These are phyloP conservation scores for Podospora bellae-mahoneyi DNA, from an alignment of 495 filamentous ascomycete species.

Conservation along the genomic window DNA sequence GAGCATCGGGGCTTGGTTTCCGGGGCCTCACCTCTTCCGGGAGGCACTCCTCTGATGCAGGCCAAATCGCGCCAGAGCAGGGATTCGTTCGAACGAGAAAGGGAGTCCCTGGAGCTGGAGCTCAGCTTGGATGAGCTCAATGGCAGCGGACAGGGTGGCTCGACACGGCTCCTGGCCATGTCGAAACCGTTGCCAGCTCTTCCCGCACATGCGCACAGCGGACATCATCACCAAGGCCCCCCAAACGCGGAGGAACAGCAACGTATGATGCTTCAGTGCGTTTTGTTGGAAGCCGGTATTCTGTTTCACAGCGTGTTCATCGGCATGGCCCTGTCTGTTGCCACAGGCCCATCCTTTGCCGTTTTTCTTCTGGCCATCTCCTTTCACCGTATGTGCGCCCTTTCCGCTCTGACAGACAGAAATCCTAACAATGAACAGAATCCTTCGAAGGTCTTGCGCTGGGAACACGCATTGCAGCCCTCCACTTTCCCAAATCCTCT, in stretches of 20 bases:
- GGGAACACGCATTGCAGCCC: slow-evolving; percentile 66
- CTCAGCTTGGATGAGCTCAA: slow-evolving; percentile 53
- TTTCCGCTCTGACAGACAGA: not conserved
- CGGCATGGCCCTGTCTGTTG: slow-evolving; percentile 83
- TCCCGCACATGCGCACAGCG: slow-evolving; percentile 4
- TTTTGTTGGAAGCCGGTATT: slow-evolving; percentile 80
- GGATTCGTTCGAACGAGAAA: slow-evolving; percentile 32
- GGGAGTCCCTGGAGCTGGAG: slow-evolving; percentile 43
- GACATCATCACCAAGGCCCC: slow-evolving; percentile 14
- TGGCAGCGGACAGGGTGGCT: slow-evolving; percentile 23
- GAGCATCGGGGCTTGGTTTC: slow-evolving; percentile 39
- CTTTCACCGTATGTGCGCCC: slow-evolving; percentile 56
- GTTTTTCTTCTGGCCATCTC: slow-evolving; percentile 78
- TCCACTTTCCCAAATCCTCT: slow-evolving; percentile 54
- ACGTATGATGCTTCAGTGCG: slow-evolving; percentile 70
- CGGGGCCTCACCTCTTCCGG: slow-evolving; percentile 48
- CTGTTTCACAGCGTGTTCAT: slow-evolving; percentile 87
- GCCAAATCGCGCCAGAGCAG: slow-evolving; percentile 1
- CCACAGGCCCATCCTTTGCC: slow-evolving; percentile 70
- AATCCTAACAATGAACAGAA: slow-evolving; percentile 26
- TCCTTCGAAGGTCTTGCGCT: slow-evolving; percentile 73
- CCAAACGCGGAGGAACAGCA: slow-evolving; percentile 46
- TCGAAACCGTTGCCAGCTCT: slow-evolving; percentile 25
- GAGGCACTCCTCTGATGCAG: slow-evolving; percentile 34
- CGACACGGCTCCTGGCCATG: slow-evolving; percentile 18